phyloP scores from a whole-genome alignment of 495 filamentous ascomycete genomes.

The Talaromyces nanjingensis region DNA sequence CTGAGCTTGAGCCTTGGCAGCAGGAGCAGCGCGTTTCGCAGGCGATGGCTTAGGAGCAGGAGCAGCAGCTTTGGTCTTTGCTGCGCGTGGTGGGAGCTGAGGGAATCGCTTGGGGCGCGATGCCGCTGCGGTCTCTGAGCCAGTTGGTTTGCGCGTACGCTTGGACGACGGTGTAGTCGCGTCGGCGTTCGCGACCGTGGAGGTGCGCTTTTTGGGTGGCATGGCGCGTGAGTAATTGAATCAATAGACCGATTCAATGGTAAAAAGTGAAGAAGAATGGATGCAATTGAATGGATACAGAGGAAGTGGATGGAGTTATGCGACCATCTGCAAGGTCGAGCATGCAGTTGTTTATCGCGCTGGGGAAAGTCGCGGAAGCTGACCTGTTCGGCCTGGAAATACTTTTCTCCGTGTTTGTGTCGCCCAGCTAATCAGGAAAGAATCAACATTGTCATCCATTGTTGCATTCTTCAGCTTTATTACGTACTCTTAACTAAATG shows the following conservation, averaged over 20 bases:
- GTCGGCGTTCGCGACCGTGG: slow-evolving; percentile 7
- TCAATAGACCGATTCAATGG: neutral
- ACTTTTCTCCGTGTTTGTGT: neutral
- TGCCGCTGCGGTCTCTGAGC: slow-evolving; percentile 15
- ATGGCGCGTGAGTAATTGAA: slow-evolving; percentile 5
- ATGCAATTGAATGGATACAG: neutral
- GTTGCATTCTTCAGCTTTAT: no score
- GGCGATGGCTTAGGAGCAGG: slow-evolving; percentile 5
- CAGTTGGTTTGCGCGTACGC: slow-evolving; percentile 9
- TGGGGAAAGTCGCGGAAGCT: neutral
- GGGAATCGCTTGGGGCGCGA: slow-evolving; percentile 13
- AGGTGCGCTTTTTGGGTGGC: slow-evolving; percentile 10
- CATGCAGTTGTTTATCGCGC: neutral
- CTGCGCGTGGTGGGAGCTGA: slow-evolving; percentile 5
- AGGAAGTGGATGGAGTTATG: neutral
- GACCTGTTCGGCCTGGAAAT: neutral
- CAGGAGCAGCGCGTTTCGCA: neutral
- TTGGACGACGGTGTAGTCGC: slow-evolving; percentile 1
- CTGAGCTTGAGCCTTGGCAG: neutral
- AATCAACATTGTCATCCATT: neutral
- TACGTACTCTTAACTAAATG: no score
- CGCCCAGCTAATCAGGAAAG: neutral
- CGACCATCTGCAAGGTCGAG: neutral
- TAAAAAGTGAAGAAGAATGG: neutral
- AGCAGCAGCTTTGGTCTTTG: slow-evolving; percentile 7